phyloP scores from a whole-genome alignment of 164 flowering plant species.

The Paratinospora sagittata region DNA sequence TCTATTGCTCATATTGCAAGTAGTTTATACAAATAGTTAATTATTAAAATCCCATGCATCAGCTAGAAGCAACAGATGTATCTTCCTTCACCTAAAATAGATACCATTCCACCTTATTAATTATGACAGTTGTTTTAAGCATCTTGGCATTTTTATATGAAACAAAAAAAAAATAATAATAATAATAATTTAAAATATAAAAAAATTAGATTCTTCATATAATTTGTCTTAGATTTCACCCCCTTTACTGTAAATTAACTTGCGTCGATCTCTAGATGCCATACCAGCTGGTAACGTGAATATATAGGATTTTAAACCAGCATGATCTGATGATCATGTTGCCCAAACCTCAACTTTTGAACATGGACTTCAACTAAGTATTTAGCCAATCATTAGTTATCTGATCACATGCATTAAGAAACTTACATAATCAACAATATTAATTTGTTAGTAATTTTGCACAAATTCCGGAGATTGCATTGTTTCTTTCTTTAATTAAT shows the following conservation, averaged over 20 bases:
- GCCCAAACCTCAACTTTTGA: constrained; percentile 6
- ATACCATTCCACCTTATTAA: no score
- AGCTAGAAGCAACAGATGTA: no score
- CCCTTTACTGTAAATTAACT: background rate
- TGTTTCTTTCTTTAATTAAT: no score
- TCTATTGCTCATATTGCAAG: no score
- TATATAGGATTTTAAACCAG: background rate
- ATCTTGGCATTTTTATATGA: background rate
- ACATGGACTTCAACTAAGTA: constrained; percentile 23
- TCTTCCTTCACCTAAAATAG: no score
- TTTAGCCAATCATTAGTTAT: constrained; percentile 22
- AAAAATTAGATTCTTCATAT: background rate
- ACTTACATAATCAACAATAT: no score
- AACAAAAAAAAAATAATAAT: background rate
- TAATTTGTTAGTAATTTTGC: no score
- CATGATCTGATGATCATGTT: constrained; percentile 1
- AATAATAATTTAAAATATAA: no score
- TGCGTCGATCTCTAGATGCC: background rate
- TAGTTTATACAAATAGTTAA: background rate
- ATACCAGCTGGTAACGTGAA: background rate
- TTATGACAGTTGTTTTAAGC: no score
- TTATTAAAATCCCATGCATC: no score
- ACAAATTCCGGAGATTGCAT: no score
- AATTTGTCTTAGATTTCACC: constrained; percentile 7
- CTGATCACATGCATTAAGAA: no score